These are phyloP conservation scores for Eucalyptus guilfoylei DNA, from an alignment of 345 rosid genomes.

Conservation along the genomic window DNA sequence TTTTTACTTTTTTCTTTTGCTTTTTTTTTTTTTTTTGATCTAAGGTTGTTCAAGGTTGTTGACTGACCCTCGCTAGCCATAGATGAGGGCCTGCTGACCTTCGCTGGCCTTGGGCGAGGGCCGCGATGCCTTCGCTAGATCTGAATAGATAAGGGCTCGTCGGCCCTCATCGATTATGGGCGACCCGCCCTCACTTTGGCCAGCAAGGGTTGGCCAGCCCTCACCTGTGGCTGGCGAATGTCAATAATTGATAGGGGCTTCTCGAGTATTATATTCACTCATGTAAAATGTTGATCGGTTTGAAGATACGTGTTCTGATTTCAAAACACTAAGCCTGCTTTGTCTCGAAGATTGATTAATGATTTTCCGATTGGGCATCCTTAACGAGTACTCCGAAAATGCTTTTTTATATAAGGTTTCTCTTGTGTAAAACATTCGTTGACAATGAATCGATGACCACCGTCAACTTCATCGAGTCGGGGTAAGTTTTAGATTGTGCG, in stretches of 20 bases:
- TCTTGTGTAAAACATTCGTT: not conserved
- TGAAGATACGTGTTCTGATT: not conserved
- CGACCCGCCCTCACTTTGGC: too few relatives aligned
- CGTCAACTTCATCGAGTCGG: not conserved
- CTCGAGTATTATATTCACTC: not conserved
- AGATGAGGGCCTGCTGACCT: accelerated
- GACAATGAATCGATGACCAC: not conserved
- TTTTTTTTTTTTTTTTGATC: too few relatives aligned
- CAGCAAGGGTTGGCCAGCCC: accelerated
- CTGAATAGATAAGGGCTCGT: too few relatives aligned
- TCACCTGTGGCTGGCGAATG: too few relatives aligned
- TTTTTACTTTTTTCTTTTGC: too few relatives aligned
- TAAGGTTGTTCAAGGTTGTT: accelerated
- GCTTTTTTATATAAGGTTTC: not conserved
- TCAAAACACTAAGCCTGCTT: not conserved
- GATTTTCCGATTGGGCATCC: not conserved
- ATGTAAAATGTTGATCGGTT: not conserved
- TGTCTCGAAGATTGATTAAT: not conserved
- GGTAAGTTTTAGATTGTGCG: not conserved
- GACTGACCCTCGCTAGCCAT: too few relatives aligned
- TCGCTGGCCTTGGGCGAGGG: too few relatives aligned
- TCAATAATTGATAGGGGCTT: not conserved
- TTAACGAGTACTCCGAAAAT: not conserved
- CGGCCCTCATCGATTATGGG: accelerated
- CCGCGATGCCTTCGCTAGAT: accelerated